A percentile compares a stretch with the other conserved stretches of the same genome.
These are phyloP conservation scores for Diplodia seriata DNA, from an alignment of 2,329 filamentous ascomycete genomes.

Conservation along the genomic window DNA sequence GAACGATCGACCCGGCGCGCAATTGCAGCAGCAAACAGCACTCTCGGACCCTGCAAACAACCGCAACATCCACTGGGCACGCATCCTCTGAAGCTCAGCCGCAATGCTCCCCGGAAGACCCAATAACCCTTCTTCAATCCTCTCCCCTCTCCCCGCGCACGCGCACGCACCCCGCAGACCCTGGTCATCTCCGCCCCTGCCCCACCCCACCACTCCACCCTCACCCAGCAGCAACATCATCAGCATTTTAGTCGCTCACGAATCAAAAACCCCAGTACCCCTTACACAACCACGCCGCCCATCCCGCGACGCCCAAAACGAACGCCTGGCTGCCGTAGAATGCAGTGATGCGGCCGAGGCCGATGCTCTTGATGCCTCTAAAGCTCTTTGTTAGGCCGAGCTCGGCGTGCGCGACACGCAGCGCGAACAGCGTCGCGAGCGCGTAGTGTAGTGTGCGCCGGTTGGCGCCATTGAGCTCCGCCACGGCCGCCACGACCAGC, in stretches of 20 bases:
- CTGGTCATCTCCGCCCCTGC: conserved; percentile 2
- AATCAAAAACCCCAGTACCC: conserved; percentile 38
- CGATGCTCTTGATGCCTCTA: conserved; percentile 36
- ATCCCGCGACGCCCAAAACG: conserved; percentile 41
- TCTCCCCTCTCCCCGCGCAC: background rate
- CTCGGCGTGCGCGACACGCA: conserved; percentile 51
- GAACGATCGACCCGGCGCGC: background rate
- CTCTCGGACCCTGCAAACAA: background rate
- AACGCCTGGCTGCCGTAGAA: conserved; percentile 44
- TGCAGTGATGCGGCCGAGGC: conserved; percentile 40
- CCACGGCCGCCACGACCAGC: conserved; percentile 48
- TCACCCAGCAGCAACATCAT: background rate
- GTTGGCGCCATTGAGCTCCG: conserved; percentile 55
- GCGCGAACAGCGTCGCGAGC: conserved; percentile 48
- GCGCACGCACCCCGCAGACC: conserved; percentile 6
- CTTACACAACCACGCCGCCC: conserved; percentile 43
- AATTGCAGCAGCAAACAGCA: background rate
- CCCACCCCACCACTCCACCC: background rate
- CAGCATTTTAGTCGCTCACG: background rate
- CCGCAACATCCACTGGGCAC: background rate
- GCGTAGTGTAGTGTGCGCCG: conserved; percentile 48
- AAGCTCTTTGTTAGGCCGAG: conserved; percentile 43
- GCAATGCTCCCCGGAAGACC: background rate
- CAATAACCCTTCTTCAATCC: background rate
- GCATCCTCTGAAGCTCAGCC: background rate